Evolutionary conservation across 805 yeast genomes (phyloP).

Genomic region (Phaffomyces thermotolerans): DNA sequence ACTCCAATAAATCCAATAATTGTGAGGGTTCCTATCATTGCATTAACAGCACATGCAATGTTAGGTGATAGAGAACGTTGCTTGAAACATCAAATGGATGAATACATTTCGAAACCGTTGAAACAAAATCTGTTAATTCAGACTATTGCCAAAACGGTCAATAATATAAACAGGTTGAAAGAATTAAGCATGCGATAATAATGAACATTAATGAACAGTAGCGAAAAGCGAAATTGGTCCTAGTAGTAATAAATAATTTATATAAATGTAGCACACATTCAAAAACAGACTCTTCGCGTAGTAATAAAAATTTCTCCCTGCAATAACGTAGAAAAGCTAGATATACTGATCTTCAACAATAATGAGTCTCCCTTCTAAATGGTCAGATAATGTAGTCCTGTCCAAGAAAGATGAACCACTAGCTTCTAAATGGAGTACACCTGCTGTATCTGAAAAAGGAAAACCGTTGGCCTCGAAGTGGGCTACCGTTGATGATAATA

Average conservation of each 20-base stretch:
- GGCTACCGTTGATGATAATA: constrained; percentile 7
- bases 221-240: background rate
- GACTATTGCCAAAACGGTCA: constrained; percentile 79
- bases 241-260: too few relatives aligned
- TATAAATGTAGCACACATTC: too few relatives aligned
- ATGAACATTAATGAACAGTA: background rate
- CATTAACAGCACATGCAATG: constrained; percentile 92
- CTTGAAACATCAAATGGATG: constrained; percentile 87
- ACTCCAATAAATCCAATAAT: constrained; percentile 64
- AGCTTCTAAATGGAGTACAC: constrained; percentile 19
- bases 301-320: too few relatives aligned
- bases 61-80: constrained; percentile 86
- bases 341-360: background rate
- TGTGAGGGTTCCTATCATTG: constrained; percentile 80
- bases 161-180: constrained; percentile 55
- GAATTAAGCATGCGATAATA: constrained; percentile 24
- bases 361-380: constrained; percentile 14
- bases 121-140: constrained; percentile 78
- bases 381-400: constrained; percentile 14
- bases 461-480: constrained; percentile 10
- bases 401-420: constrained; percentile 12
- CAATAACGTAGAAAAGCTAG: too few relatives aligned
- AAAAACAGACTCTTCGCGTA: too few relatives aligned
- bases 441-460: constrained; percentile 12
- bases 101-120: constrained; percentile 79